phyloP scores from a whole-genome alignment of 257 asterid species.

The Solanum habrochaites region DNA sequence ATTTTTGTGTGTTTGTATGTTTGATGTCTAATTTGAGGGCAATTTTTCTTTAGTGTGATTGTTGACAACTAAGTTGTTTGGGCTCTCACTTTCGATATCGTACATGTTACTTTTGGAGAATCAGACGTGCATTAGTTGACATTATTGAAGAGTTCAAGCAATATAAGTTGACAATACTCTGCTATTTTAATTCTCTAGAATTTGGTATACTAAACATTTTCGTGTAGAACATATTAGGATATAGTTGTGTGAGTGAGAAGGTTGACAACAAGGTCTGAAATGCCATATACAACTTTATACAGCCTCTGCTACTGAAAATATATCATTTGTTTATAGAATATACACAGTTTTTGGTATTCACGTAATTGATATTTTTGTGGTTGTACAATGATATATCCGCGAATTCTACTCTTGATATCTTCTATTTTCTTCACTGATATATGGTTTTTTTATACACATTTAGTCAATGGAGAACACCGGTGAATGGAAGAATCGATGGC shows the following conservation, averaged over 20 bases:
- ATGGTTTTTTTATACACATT: neutral
- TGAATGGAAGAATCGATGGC: slow-evolving; percentile 68
- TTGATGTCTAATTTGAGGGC: neutral
- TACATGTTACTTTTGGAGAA: neutral
- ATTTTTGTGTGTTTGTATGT: neutral
- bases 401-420: neutral
- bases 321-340: too few species aligned
- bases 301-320: too few species aligned
- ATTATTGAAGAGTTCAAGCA: neutral
- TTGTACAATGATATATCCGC: too few species aligned
- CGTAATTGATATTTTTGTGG: too few species aligned
- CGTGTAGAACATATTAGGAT: neutral
- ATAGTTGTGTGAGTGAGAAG: neutral
- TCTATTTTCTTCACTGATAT: neutral
- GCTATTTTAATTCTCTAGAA: neutral
- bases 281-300: too few species aligned
- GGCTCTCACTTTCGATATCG: neutral
- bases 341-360: too few species aligned
- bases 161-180: neutral
- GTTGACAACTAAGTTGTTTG: neutral
- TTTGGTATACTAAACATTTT: neutral
- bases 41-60: neutral
- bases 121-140: neutral
- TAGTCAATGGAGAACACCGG: slow-evolving; percentile 44
- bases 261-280: neutral